Conservation (phyloP, 2,329 filamentous ascomycete genomes). For the Cercospora sp. region DNA sequence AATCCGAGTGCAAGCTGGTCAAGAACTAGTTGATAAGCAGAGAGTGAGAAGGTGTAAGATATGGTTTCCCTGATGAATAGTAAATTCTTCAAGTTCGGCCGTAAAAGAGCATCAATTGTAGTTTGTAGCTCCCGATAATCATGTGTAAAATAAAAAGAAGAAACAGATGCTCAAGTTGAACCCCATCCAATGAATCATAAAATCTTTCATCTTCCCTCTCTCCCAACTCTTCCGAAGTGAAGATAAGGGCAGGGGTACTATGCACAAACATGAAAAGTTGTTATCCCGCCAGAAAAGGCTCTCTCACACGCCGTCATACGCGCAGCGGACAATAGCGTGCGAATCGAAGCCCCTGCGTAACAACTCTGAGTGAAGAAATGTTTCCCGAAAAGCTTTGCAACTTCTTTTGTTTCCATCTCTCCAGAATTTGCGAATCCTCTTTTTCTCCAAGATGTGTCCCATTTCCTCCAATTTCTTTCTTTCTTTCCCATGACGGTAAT, state of each 20-base stretch:
- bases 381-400: neutral
- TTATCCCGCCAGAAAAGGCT: neutral
- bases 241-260: neutral
- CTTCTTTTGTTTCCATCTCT: neutral
- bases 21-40: too few relatives aligned
- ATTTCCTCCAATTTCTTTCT: conserved; percentile 2
- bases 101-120: neutral
- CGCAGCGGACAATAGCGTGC: neutral
- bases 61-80: neutral
- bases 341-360: neutral
- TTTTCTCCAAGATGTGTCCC: neutral
- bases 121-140: neutral
- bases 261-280: neutral
- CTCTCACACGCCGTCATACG: neutral
- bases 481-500: conserved; percentile 3
- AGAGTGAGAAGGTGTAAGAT: neutral
- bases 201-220: neutral
- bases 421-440: neutral
- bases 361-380: neutral
- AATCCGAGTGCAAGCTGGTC: neutral
- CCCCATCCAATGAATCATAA: neutral
- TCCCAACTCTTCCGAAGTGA: neutral
- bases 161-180: neutral
- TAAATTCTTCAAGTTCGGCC: neutral
- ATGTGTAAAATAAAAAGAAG: neutral